Base-by-base conservation (phyloP, 352 stramenopile genomes). In the Phytophthora brassicae region DNA sequence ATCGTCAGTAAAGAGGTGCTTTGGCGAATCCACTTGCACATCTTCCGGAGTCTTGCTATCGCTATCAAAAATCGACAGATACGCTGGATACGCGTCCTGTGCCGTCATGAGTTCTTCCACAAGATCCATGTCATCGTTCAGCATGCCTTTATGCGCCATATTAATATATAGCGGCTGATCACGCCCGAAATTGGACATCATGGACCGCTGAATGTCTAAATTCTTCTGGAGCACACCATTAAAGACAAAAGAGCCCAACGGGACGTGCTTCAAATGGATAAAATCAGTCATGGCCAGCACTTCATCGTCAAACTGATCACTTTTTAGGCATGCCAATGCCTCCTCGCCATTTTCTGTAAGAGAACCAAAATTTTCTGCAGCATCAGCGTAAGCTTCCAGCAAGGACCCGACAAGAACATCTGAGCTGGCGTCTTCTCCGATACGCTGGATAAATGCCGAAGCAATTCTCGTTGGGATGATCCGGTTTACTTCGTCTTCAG, bases 221-320 rank as follows among this genome's bases (percentile, higher is more conserved):
- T 84, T 72, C 13, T 72, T 80, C 29, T 81, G 75, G 4, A 97
- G 41, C 29, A 97, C 75, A 29, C 91, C 91, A 59, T 97, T 97
- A 35, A 97, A 90, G 7, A 92, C 64, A 29, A 83, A 82, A 7
- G 69, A 93, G 20, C 82, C 74, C 16, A 94, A 59, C 20, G 80
- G 83, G 26, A 97, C 29, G 47, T 94, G 84, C 69, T 96, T 96
- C 26, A 71, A 54, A n/a, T 80, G 71, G 35, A 92, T 89, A 28
- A 74, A 88, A 11, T 89, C 72, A 13, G 82, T 95, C 84, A 95
- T 95, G 2, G 60, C 70, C 39, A 92, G 63, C 4, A 92, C 68
- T 45, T 81, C 66, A 0, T 88, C 70, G 29, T 93, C 81, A 3
- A 81, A 81, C 17, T 62, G 52, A 4, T 85, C 72, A 14, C 67